phyloP scores from a whole-genome alignment of 495 filamentous ascomycete species.

The Letharia columbiana region DNA sequence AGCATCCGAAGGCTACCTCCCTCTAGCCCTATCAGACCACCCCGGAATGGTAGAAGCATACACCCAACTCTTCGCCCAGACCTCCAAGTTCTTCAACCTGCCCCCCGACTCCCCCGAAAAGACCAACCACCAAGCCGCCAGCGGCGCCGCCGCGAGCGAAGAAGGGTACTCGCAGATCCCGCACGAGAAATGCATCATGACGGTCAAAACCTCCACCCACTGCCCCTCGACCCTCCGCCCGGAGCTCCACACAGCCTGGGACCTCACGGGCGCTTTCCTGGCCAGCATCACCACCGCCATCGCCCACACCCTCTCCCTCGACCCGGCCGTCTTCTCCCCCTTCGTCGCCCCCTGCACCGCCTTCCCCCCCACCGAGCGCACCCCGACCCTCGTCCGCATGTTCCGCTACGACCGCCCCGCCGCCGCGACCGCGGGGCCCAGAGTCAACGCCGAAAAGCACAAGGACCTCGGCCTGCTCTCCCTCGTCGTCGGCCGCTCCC shows the following conservation, averaged over 20 bases:
- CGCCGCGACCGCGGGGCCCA: slow-evolving; percentile 6
- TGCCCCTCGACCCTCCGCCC: slow-evolving; percentile 11
- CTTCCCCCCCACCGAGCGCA: slow-evolving; percentile 7
- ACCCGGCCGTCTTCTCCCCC: slow-evolving; percentile 11
- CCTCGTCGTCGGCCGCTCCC: slow-evolving; percentile 22
- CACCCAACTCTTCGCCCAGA: slow-evolving; percentile 16
- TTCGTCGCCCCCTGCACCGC: slow-evolving; percentile 18
- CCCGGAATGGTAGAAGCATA: slow-evolving; percentile 19
- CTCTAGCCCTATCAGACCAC: slow-evolving; percentile 21
- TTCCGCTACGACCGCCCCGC: slow-evolving; percentile 22
- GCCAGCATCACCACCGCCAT: slow-evolving; percentile 6
- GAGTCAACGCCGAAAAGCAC: slow-evolving; percentile 22
- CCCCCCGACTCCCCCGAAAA: slow-evolving; percentile 19
- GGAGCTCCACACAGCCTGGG: slow-evolving; percentile 14
- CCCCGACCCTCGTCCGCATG: slow-evolving; percentile 23
- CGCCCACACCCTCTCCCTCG: slow-evolving; percentile 11
- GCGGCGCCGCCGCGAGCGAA: slow-evolving; percentile 21
- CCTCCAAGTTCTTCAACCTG: slow-evolving; percentile 18
- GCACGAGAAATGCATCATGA: slow-evolving; percentile 22
- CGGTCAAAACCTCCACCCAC: slow-evolving; percentile 13
- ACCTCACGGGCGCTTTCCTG: slow-evolving; percentile 20
- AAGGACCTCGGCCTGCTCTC: slow-evolving; percentile 23
- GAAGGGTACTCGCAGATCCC: slow-evolving; percentile 24
- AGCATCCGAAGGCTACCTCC: slow-evolving; percentile 21
- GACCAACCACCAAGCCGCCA: slow-evolving; percentile 15